phyloP scores from a whole-genome alignment of 805 yeast genomes.

The Wickerhamomyces chambardii region DNA sequence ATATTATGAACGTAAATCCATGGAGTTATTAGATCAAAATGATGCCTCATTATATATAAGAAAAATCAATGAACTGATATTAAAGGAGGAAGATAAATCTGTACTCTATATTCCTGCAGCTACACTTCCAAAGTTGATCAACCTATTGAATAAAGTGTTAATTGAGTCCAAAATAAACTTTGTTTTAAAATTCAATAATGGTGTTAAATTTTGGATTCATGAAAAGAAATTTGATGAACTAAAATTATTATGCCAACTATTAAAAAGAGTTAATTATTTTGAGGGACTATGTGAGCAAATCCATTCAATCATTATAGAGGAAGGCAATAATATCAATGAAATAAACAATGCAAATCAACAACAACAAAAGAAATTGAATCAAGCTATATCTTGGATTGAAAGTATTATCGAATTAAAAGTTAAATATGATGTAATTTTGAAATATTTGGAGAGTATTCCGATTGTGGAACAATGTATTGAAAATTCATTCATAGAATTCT shows the following conservation, averaged over 20 bases:
- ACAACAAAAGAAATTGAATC: constrained; percentile 29
- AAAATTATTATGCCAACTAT: constrained; percentile 35
- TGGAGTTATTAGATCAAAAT: constrained; percentile 29
- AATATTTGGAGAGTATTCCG: constrained; percentile 34
- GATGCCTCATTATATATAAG: constrained; percentile 49
- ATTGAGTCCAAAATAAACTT: constrained; percentile 46
- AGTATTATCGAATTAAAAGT: constrained; percentile 41
- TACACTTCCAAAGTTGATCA: constrained; percentile 44
- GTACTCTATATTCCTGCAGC: constrained; percentile 42
- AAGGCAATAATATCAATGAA: constrained; percentile 26
- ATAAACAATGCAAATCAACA: not conserved
- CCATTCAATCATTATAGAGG: constrained; percentile 31
- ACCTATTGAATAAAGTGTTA: constrained; percentile 49
- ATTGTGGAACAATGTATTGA: constrained; percentile 46
- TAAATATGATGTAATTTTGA: constrained; percentile 39
- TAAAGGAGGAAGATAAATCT: constrained; percentile 53
- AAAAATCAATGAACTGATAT: constrained; percentile 40
- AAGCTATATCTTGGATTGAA: constrained; percentile 63
- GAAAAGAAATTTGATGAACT: constrained; percentile 36
- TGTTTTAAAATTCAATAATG: constrained; percentile 45
- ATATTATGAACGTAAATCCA: constrained; percentile 42
- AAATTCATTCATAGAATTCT: constrained; percentile 49
- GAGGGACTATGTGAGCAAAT: constrained; percentile 40
- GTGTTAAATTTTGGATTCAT: constrained; percentile 47
- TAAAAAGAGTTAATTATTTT: constrained; percentile 46